Base-by-base conservation (phyloP, 2,329 filamentous ascomycete species). In the Fusarium liriodendri region DNA sequence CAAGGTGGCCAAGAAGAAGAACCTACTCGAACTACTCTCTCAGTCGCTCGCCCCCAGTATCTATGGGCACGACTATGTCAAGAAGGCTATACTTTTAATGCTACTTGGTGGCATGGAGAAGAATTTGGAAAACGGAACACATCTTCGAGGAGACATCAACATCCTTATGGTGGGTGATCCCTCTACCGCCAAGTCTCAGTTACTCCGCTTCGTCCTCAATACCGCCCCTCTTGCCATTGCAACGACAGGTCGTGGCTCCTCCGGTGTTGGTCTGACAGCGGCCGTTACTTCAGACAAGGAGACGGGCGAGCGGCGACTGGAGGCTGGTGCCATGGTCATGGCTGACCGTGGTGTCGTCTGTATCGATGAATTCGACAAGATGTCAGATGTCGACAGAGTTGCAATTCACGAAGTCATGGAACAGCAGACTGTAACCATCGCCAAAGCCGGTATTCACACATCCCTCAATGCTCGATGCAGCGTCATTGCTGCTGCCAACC, bases 381-480 rank as follows among this genome's bases (percentile, higher is more conserved):
- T 99, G 97, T 98, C 95, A 66, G 97, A 99, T 81, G 93, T 98
- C 67, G 97, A 99, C 83, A 92, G 97, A 81, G 97, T 99, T 5
- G 97, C 97, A 55, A 99, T 99, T 77, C 97, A 99, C 89, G 97
- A 99, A 94, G 97, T 99, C 75, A 99, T 99, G 97, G 97, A 99
- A 85, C 97, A 99, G 85, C 97, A 99, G 84, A 99, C 97, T 0
- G 97, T 99, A 70, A 99, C 97, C 16, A 99, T 99, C 79, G 97
- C 97, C 62, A 99, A 99, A 85, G 97, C 97, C 2, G 97, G 97
- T 74, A 99, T 99, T 68, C 97, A 99, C 84, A 99, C 97, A 0
- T 98, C 95, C 4, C 87, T 99, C 69, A 99, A 99, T 80, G 97
- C 97, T 62, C 93, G 97, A 66, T 99, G 97, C 85, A 98, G 95